Evolutionary conservation across 805 yeast species (phyloP).

Genomic region (Scheffersomyces ergatensis): DNA sequence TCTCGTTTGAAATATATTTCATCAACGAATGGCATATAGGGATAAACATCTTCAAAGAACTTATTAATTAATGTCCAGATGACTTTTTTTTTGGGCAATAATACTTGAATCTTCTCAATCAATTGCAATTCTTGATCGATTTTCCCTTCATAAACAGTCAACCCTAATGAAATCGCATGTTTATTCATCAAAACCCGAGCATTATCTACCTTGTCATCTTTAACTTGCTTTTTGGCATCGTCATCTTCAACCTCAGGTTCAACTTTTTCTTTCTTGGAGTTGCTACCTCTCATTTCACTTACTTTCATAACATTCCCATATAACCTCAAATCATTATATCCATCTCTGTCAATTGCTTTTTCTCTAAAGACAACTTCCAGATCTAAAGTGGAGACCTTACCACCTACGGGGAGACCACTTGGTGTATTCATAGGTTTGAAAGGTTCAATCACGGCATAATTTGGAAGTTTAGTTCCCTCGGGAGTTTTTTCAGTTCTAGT

Average conservation of each 20-base stretch:
- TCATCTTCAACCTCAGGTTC: neutral
- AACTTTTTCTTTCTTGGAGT: neutral
- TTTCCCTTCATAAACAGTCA: constrained; percentile 30
- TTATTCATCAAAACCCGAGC: constrained; percentile 16
- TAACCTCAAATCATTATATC: constrained; percentile 19
- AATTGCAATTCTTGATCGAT: constrained; percentile 34
- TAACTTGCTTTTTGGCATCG: constrained; percentile 1
- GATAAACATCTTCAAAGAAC: constrained; percentile 58
- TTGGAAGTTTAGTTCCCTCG: neutral
- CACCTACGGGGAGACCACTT: neutral
- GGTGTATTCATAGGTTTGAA: constrained; percentile 1
- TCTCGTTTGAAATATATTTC: constrained; percentile 48
- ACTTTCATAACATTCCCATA: constrained; percentile 3
- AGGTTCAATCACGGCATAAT: neutral
- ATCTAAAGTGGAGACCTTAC: constrained; percentile 1
- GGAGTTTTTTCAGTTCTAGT: neutral
- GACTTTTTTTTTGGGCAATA: constrained; percentile 53
- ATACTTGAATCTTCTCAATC: constrained; percentile 37
- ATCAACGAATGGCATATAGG: constrained; percentile 66
- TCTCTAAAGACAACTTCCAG: constrained; percentile 19
- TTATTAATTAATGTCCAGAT: constrained; percentile 57
- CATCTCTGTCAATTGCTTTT: constrained; percentile 22
- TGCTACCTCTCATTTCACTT: neutral
- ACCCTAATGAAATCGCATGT: constrained; percentile 30
- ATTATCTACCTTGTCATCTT: neutral